Evolutionary conservation across 2,329 filamentous ascomycete species (phyloP), one percentile per base, ranked within the genome.

Genomic region (Aureobasidium sp.): DNA sequence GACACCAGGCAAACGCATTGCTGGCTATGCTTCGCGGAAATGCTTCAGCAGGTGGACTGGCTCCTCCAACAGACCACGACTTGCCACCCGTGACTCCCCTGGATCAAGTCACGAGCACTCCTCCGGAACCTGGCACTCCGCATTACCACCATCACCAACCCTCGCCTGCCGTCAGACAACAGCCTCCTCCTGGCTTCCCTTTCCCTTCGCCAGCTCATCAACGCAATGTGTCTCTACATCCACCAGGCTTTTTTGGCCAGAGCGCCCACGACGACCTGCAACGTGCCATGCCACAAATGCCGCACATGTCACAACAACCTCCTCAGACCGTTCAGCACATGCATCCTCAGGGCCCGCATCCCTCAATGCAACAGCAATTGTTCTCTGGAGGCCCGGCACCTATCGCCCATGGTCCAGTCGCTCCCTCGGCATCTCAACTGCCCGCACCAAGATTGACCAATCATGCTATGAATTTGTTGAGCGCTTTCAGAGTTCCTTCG

Each of bases 401-500:
- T 47, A 42, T 54, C 57, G 32, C 62, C 47, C 69, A 70, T 53
- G 70, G 70, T n/a, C 70, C 73, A 35, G 65, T 68, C 30, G 72
- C 77, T 25, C 81, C 80, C 1, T 73, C 77, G 29, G 78, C 80
- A 4, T 65, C 80, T 59, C 78, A 78, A 48, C 63, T 84, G 21
- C 80, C 81, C 14, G 71, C 76, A 34, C 79, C 79, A 6, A 79
- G 76, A 57, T 72, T 84, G 27, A 82, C 71, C 30, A 74, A 73
- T 11, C 80, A 84, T 63, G 74, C 79, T 1, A 70, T 79, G 55
- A 73, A 74, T n/a, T 64, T 84, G 29, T 67, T 85, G 44, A 79
- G 77, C 59, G 73, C 77, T 1, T 83, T 85, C 69, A 83, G 76
- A 56, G 62, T 63, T 25, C 39, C 39, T 32, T 37, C 44, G 39